Conservation (phyloP, 2,329 filamentous ascomycete genomes). For the Trichoderma sp. region DNA sequence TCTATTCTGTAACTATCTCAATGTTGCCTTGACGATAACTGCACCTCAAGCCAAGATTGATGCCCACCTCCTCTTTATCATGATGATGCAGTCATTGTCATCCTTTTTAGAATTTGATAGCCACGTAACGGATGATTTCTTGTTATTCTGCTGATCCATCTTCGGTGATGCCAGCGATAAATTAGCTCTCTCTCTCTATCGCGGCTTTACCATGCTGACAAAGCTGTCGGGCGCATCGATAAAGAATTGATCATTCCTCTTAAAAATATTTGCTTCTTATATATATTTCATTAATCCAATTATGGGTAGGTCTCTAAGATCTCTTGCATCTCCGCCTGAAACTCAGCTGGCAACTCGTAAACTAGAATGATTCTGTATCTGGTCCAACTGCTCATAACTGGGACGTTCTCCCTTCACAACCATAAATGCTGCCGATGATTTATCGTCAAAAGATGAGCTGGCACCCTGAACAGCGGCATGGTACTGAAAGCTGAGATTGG, state of each 20-base stretch:
- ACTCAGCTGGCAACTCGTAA: background rate
- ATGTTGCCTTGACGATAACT: too few species aligned
- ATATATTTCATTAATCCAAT: too few species aligned
- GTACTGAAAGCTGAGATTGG: background rate
- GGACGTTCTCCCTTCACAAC: background rate
- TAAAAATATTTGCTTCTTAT: too few species aligned
- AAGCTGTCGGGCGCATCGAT: too few species aligned
- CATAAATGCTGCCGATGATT: background rate
- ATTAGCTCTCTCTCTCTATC: background rate
- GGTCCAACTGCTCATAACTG: background rate
- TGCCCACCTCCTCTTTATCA: background rate
- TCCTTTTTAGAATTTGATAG: background rate
- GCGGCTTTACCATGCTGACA: too few species aligned
- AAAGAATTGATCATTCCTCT: too few species aligned
- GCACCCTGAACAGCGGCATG: background rate
- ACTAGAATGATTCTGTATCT: background rate
- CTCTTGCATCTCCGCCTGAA: background rate
- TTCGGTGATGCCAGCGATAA: background rate
- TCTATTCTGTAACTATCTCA: too few species aligned
- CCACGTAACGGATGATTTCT: background rate
- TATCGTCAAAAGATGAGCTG: background rate
- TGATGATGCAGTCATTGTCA: background rate
- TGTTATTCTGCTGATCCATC: background rate
- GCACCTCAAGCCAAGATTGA: background rate
- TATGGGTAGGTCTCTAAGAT: too few species aligned